Conservation (phyloP, 208 protist genomes). For the Endotrypanum monterogeii region DNA sequence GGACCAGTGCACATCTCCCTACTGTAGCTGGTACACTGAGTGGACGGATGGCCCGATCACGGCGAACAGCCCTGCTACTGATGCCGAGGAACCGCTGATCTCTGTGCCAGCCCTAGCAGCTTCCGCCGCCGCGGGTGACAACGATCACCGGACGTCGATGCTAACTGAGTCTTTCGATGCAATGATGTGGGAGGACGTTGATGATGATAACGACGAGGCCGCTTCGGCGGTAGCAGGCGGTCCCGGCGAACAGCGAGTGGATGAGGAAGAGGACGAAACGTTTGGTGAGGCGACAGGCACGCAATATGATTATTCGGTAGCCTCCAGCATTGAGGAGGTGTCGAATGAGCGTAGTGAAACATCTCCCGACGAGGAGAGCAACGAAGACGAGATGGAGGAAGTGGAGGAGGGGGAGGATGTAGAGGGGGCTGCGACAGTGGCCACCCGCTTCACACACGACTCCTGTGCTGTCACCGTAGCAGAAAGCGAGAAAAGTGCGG, state of each 20-base stretch:
- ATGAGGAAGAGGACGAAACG: background rate
- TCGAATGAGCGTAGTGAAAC: background rate
- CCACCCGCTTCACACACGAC: background rate
- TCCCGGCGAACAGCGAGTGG: background rate
- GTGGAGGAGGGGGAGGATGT: background rate
- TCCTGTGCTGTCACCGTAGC: background rate
- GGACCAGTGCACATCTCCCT: constrained; percentile 42
- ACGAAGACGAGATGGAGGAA: background rate
- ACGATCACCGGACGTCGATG: constrained; percentile 13
- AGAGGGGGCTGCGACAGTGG: background rate
- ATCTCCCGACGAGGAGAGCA: background rate
- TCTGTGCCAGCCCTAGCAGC: background rate
- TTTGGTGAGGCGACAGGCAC: background rate
- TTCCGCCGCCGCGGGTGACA: background rate
- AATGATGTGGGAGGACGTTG: constrained; percentile 28
- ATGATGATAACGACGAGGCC: constrained; percentile 15
- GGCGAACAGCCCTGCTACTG: background rate
- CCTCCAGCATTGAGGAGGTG: background rate
- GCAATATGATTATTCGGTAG: background rate
- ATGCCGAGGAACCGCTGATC: background rate
- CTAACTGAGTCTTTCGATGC: constrained; percentile 21
- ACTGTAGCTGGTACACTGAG: constrained; percentile 51
- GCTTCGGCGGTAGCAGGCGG: background rate
- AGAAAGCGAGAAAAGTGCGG: background rate
- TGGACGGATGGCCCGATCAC: constrained; percentile 33